phyloP scores from a whole-genome alignment of 2,329 filamentous ascomycete genomes.

The Fusarium pseudograminearum region DNA sequence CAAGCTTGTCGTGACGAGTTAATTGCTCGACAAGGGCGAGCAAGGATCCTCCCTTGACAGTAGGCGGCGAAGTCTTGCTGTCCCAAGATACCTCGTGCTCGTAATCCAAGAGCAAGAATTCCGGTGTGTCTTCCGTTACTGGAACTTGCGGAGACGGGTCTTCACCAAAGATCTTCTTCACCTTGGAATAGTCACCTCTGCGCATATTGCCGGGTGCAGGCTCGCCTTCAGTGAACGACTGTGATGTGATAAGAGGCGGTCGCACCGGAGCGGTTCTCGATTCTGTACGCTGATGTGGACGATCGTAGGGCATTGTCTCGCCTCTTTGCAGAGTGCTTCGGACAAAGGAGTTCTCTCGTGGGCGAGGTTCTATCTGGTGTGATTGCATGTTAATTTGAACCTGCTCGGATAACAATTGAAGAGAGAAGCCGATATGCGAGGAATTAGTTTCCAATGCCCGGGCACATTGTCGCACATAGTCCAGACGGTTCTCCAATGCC shows the following conservation, averaged over 20 bases:
- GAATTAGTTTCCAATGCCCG: slow-evolving; percentile 87
- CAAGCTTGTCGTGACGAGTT: slow-evolving; percentile 93
- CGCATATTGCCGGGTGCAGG: slow-evolving; percentile 63
- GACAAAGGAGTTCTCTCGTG: slow-evolving; percentile 60
- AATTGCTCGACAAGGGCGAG: slow-evolving; percentile 92
- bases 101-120: slow-evolving; percentile 86
- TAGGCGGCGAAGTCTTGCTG: slow-evolving; percentile 77
- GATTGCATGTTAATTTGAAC: slow-evolving; percentile 70
- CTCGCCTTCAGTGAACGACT: slow-evolving; percentile 75
- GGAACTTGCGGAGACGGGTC: slow-evolving; percentile 66
- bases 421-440: slow-evolving; percentile 86
- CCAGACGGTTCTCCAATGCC: slow-evolving; percentile 86
- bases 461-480: slow-evolving; percentile 80
- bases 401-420: slow-evolving; percentile 88
- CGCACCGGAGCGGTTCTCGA: slow-evolving; percentile 61
- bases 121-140: slow-evolving; percentile 80
- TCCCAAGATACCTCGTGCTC: slow-evolving; percentile 93
- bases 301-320: slow-evolving; percentile 68
- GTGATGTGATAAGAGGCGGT: slow-evolving; percentile 64
- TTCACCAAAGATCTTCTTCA: slow-evolving; percentile 75
- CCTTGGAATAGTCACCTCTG: slow-evolving; percentile 72
- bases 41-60: slow-evolving; percentile 89
- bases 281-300: slow-evolving; percentile 67
- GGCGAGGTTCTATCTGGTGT: slow-evolving; percentile 54
- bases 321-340: slow-evolving; percentile 67